Conservation (phyloP, 257 asterid species). For the Solanum chilense region DNA sequence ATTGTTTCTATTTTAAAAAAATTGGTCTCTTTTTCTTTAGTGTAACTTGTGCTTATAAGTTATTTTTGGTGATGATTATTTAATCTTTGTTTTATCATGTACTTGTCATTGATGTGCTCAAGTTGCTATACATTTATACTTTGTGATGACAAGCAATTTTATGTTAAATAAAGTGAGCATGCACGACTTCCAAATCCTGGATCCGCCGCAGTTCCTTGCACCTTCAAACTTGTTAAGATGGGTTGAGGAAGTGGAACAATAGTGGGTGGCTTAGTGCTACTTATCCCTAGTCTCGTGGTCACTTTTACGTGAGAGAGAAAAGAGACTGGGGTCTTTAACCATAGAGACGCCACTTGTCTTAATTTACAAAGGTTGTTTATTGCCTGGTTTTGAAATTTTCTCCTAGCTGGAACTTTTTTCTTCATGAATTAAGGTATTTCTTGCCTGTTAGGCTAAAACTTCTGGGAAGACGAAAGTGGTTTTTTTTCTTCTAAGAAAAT, state of each 20-base stretch:
- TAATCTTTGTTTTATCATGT: not conserved
- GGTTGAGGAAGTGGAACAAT: not conserved
- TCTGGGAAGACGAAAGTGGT: not conserved
- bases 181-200: not conserved
- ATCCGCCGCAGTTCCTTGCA: not conserved
- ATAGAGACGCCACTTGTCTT: not conserved
- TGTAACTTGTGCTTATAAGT: not conserved
- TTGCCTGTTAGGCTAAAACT: not conserved
- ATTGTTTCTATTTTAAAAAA: not conserved
- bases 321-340: not conserved
- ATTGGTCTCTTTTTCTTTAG: not conserved
- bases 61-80: not conserved
- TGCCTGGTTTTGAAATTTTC: not conserved
- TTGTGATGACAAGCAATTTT: not conserved
- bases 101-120: not conserved
- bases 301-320: not conserved
- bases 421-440: not conserved
- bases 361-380: not conserved
- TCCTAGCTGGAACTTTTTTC: not conserved
- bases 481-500: not conserved
- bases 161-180: not conserved
- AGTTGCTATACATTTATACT: not conserved
- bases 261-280: not conserved
- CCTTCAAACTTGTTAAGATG: not conserved
- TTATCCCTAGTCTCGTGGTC: not conserved